Evolutionary conservation across 1,139 yeast genomes (phyloP).

Genomic region (Hyphopichia khmerensis): DNA sequence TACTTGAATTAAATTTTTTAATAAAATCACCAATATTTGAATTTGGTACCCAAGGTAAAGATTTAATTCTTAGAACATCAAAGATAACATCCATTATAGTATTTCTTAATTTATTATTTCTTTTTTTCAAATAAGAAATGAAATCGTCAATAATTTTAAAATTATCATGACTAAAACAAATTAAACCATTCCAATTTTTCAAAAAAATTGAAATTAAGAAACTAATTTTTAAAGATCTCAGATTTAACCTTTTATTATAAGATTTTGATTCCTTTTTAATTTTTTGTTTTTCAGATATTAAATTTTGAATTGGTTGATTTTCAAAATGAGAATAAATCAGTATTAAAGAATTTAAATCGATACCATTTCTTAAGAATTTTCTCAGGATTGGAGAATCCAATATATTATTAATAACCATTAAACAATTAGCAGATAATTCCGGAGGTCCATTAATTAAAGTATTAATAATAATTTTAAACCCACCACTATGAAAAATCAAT

Average conservation of each 20-base stretch:
- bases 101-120: constrained; percentile 56
- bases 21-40: constrained; percentile 35
- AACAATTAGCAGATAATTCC: constrained; percentile 54
- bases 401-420: constrained; percentile 56
- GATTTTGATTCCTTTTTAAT: constrained; percentile 2
- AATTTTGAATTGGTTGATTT: background rate
- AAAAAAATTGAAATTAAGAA: constrained; percentile 59
- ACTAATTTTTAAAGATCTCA: constrained; percentile 59
- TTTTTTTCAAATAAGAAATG: constrained; percentile 60
- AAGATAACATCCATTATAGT: constrained; percentile 69
- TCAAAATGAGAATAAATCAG: constrained; percentile 50
- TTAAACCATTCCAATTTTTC: constrained; percentile 76
- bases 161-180: constrained; percentile 59
- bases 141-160: constrained; percentile 60
- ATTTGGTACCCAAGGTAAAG: constrained; percentile 57
- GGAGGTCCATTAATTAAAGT: constrained; percentile 62
- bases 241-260: background rate
- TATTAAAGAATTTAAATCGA: constrained; percentile 62
- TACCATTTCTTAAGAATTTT: constrained; percentile 55
- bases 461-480: constrained; percentile 58
- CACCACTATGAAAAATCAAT: constrained; percentile 61
- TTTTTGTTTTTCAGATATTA: background rate
- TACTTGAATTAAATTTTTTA: constrained; percentile 7
- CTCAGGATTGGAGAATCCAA: constrained; percentile 64
- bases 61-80: constrained; percentile 62